Evolutionary conservation across 305 asterid genomes (phyloP).

Genomic region (Galium porrigens): DNA sequence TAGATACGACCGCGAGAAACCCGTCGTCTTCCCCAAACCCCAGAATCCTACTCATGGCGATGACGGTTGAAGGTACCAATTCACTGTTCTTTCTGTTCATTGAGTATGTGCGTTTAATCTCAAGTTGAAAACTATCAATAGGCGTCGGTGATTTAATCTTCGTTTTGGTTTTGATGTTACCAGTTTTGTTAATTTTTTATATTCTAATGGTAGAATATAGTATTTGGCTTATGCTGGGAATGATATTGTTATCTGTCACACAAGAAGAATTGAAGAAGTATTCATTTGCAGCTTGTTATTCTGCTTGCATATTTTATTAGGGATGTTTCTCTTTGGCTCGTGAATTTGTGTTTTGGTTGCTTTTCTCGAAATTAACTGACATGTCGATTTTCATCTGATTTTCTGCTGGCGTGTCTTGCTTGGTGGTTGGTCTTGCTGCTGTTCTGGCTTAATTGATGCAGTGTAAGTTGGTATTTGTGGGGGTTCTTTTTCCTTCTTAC

Average conservation of each 20-base stretch:
- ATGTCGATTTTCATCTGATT: conserved; percentile 16
- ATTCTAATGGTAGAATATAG: not conserved
- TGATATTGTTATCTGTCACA: too few species aligned
- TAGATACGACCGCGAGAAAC: not conserved
- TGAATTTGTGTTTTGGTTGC: not conserved
- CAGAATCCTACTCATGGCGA: conserved; percentile 40
- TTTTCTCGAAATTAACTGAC: not conserved
- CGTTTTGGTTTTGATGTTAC: not conserved
- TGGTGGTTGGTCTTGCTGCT: conserved; percentile 11
- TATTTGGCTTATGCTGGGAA: not conserved
- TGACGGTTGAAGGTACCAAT: conserved; percentile 64
- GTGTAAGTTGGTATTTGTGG: conserved; percentile 51
- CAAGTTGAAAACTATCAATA: not conserved
- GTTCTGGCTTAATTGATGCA: conserved; percentile 25
- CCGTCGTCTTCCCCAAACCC: not conserved
- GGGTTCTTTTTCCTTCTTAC: conserved; percentile 13
- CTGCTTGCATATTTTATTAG: not conserved
- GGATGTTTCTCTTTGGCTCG: not conserved
- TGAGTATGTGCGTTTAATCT: not conserved
- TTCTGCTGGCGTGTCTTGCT: conserved; percentile 19
- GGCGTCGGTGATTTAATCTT: not conserved
- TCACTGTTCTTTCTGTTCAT: not conserved
- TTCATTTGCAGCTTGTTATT: not conserved
- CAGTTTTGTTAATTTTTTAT: not conserved
- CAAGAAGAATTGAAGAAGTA: not conserved